Evolutionary conservation across 371 early-diverging fungal species (phyloP), one percentile per base, ranked within the genome.

Genomic region (Mortierella sp.): DNA sequence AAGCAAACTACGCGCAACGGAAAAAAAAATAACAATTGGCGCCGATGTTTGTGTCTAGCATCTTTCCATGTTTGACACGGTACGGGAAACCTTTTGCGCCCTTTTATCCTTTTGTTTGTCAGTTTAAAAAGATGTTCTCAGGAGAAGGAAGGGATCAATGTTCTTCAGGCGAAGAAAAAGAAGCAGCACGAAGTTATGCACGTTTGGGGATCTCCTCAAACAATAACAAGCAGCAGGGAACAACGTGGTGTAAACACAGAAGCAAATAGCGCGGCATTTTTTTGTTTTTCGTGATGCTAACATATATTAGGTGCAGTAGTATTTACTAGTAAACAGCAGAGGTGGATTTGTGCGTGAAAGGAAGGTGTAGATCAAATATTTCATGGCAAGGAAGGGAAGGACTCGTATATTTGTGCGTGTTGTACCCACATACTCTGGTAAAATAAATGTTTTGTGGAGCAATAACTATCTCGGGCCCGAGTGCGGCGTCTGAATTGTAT

Each of bases 51-150:
- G 63, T 63, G 32, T 63, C 14, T 27, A 27, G 58, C 27, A 3
- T 35, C 7, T 18, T 35, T 63, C 5, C 32, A 7, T 63, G 5
- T 16, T 12, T 12, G 14, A 14, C 2, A 2, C 35, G 63, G 3
- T 18, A 18, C 63, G 16, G 14, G 12, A 46, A 4, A 41, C 10
- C 8, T 38, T 38, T 35, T 35, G 48, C 18, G 18, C 24, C 54
- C 54, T 68, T 38, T 18, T 7, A 10, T 38, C 18, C 3, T 68
- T 4, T 41, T 41, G 68, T 68, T 68, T 68, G 68, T 68, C 68
- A 68, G 68, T 68, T 68, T 68, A 68, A 10, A 68, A 21, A 41
- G 68, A 68, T 8, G 38, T 68, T 41, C 41, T 38, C 38, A 68
- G 0, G 68, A 21, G 68, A 65, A 21, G 8, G 7, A 41, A 24